These are phyloP conservation scores for Kalmanozyma brasiliensis DNA, from an alignment of 1,284 basidiomycete genomes.

Conservation along the genomic window DNA sequence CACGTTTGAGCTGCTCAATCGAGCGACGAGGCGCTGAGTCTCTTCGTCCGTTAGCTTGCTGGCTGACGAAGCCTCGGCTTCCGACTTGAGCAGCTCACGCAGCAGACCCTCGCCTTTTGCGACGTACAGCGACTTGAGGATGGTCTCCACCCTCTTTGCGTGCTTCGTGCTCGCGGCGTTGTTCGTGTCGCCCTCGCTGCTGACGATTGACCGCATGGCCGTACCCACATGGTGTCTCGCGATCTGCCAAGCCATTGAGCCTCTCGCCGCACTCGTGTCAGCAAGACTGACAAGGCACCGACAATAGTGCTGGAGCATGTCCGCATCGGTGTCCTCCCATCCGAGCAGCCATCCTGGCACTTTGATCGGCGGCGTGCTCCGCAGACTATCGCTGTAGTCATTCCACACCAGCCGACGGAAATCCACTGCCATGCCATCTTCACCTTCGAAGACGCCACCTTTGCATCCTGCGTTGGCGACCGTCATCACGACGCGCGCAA, in stretches of 20 bases:
- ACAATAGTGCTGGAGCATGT: constrained; percentile 74
- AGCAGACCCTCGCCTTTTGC: constrained; percentile 22
- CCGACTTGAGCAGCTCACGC: constrained; percentile 8
- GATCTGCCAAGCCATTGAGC: constrained; percentile 75
- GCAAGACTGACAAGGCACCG: constrained; percentile 67
- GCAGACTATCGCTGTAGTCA: constrained; percentile 75
- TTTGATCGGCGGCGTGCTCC: constrained; percentile 40
- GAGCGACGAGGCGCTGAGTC: constrained; percentile 10
- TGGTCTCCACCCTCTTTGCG: constrained; percentile 9
- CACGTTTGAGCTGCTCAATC: not conserved
- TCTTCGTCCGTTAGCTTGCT: not conserved
- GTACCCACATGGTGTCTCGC: constrained; percentile 79
- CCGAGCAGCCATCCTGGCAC: constrained; percentile 74
- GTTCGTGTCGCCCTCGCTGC: not conserved
- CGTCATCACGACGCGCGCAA: constrained; percentile 80
- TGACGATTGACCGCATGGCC: constrained; percentile 2
- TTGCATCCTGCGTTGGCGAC: constrained; percentile 68
- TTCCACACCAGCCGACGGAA: constrained; percentile 87
- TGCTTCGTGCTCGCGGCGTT: not conserved
- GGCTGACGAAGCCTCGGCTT: not conserved
- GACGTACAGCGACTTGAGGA: constrained; percentile 18
- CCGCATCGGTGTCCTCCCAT: constrained; percentile 77
- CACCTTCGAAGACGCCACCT: constrained; percentile 25
- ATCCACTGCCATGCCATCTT: constrained; percentile 79
- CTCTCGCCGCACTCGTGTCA: constrained; percentile 64